Base-by-base conservation (phyloP, 2,329 filamentous ascomycete species). In the Cytospora chrysosperma region DNA sequence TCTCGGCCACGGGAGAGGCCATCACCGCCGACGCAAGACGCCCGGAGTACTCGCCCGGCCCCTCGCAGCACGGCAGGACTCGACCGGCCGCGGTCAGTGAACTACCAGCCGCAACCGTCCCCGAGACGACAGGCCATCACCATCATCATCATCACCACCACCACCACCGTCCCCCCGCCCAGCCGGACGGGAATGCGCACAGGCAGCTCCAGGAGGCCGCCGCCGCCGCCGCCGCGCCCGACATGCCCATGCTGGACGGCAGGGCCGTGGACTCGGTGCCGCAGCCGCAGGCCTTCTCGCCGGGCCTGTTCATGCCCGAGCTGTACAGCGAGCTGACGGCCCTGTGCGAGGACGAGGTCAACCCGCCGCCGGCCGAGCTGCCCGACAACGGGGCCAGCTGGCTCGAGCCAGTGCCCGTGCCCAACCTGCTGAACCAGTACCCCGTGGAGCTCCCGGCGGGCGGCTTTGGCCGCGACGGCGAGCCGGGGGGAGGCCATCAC, bases 321-420 rank as follows among this genome's bases (percentile, higher is more conserved):
- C 78, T 84, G 73, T 70, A 78, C 6, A 82, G 79, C 12, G 76
- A 78, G 21, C 69, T 75, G 26, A 82, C 80, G 0, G 75, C 73
- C 0, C 67, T 67, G 9, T 77, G 80, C 8, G 70, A 70, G 1
- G 74, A 78, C 7, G 81, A 83, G 65, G 72, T 70, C 15, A 72
- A 81, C 49, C 81, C 80, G 0, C 71, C 77, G 0, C 77, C 80
- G 0, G 74, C 81, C 4, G 81, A 83, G 68, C 76, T 83, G 66
- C 76, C 73, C 1, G 78, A 77, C 54, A 74, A 74, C 28, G 54
- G 51, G 21, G 71, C 72, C 8, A 67, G 77, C 8, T 68, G 77
- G 5, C 74, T 76, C 0, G 37, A 64, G 70, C 26, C 49, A 26
- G 47, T 21, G 26, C 61, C 59, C 49, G 50, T 59, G 4, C n/a